phyloP scores from a whole-genome alignment of 768 basidiomycete species.

The Gelatoporia subvermispora region DNA sequence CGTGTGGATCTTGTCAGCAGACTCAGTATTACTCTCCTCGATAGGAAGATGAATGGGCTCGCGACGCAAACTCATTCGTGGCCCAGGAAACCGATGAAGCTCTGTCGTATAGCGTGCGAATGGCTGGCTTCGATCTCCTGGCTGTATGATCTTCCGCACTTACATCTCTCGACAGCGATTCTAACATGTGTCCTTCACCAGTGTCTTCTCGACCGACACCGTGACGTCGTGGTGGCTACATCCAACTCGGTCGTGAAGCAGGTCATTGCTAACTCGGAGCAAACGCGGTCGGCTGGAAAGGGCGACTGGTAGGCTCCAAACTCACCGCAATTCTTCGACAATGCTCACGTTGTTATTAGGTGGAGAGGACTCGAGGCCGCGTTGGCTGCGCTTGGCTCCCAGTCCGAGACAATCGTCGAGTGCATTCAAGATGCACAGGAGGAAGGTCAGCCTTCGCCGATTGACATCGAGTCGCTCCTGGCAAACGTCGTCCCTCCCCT shows the following conservation, averaged over 20 bases:
- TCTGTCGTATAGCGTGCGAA: conserved; percentile 73
- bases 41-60: conserved; percentile 89
- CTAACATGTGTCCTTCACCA: conserved; percentile 27
- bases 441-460: conserved; percentile 54
- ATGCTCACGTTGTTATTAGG: conserved; percentile 37
- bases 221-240: background rate
- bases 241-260: conserved; percentile 38
- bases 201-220: conserved; percentile 1
- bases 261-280: conserved; percentile 53
- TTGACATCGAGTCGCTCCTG: conserved; percentile 77
- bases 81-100: conserved; percentile 94
- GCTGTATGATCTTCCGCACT: conserved; percentile 39
- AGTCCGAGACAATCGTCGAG: conserved; percentile 71
- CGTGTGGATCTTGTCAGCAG: background rate
- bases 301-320: conserved; percentile 53
- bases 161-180: background rate
- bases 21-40: background rate
- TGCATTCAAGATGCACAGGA: conserved; percentile 72
- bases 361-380: conserved; percentile 90
- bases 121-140: conserved; percentile 81
- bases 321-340: conserved; percentile 1
- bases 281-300: conserved; percentile 47
- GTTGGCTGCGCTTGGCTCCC: conserved; percentile 76
- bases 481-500: conserved; percentile 75
- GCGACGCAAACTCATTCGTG: conserved; percentile 87